These are phyloP conservation scores for Ceratorhiza oryzae-sativae DNA, from an alignment of 1,284 basidiomycete species.

Conservation along the genomic window DNA sequence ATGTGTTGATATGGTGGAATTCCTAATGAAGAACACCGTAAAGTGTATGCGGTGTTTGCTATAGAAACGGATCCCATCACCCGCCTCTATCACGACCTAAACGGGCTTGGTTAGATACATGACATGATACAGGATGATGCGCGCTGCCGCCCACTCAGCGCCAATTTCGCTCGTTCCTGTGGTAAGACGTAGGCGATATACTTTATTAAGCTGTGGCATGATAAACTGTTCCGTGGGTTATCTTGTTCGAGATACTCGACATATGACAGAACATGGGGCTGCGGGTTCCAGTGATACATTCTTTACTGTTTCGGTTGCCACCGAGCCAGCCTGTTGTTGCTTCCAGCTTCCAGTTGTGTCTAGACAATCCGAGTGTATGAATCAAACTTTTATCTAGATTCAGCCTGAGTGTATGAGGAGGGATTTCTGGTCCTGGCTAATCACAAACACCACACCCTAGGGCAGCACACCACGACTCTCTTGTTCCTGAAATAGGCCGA, in stretches of 20 bases:
- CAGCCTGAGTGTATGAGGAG: no score
- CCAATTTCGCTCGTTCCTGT: no score
- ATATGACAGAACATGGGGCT: neutral
- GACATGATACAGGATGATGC: neutral
- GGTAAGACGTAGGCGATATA: no score
- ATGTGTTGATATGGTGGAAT: neutral
- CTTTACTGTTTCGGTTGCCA: neutral
- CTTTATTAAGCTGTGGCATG: no score
- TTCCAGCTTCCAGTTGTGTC: neutral
- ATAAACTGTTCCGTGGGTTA: neutral
- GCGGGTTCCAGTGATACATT: neutral
- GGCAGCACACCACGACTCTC: neutral
- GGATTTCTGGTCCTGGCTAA: no score
- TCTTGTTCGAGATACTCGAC: neutral
- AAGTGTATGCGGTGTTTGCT: neutral
- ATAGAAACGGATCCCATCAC: neutral
- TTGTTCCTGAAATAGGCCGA: neutral
- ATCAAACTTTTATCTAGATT: no score
- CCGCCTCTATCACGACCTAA: neutral
- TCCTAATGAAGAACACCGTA: neutral
- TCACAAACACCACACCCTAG: no score
- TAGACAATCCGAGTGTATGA: no score
- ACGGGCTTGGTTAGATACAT: neutral
- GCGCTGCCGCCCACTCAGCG: no score
- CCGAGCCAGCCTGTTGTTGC: neutral